These are phyloP conservation scores for Salix caprea DNA, from an alignment of 345 rosid genomes.

Conservation along the genomic window DNA sequence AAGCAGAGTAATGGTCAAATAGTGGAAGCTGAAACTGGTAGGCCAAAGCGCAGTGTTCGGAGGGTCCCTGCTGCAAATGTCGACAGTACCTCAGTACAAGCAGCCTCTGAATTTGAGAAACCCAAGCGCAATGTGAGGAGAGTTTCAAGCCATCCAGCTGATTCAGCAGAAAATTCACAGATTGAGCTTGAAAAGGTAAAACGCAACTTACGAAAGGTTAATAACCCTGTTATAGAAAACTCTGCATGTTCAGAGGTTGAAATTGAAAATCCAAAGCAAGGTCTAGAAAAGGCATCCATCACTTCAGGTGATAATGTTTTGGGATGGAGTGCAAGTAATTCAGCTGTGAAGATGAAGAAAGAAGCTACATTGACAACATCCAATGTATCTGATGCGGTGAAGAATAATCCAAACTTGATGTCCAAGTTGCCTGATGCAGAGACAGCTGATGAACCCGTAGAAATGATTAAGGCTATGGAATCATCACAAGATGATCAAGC, in stretches of 20 bases:
- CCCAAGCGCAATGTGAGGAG: constrained; percentile 64
- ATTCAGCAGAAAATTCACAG: constrained; percentile 64
- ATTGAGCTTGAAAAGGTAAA: constrained; percentile 88
- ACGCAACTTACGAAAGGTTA: constrained; percentile 83
- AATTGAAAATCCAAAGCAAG: constrained; percentile 48
- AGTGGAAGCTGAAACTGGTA: constrained; percentile 50
- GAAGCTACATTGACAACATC: constrained; percentile 14
- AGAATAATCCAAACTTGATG: constrained; percentile 24
- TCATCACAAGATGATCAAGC: constrained; percentile 29
- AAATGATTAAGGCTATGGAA: constrained; percentile 37
- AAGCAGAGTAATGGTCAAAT: constrained; percentile 44
- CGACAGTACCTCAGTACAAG: constrained; percentile 36
- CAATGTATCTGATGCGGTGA: constrained; percentile 19
- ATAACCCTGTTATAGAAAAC: constrained; percentile 59
- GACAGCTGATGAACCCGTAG: constrained; percentile 32
- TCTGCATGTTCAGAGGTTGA: constrained; percentile 52
- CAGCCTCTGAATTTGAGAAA: constrained; percentile 59
- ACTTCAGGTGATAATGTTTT: constrained; percentile 27
- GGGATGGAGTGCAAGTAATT: constrained; percentile 27
- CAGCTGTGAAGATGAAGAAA: constrained; percentile 33
- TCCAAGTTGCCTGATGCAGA: constrained; percentile 29
- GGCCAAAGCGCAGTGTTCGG: constrained; percentile 58
- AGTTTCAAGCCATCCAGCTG: constrained; percentile 51
- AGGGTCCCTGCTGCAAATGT: constrained; percentile 53
- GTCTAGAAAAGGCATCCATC: constrained; percentile 41